Evolutionary conservation across 306 rosid species (phyloP).

Genomic region (Hippophae tibetana): DNA sequence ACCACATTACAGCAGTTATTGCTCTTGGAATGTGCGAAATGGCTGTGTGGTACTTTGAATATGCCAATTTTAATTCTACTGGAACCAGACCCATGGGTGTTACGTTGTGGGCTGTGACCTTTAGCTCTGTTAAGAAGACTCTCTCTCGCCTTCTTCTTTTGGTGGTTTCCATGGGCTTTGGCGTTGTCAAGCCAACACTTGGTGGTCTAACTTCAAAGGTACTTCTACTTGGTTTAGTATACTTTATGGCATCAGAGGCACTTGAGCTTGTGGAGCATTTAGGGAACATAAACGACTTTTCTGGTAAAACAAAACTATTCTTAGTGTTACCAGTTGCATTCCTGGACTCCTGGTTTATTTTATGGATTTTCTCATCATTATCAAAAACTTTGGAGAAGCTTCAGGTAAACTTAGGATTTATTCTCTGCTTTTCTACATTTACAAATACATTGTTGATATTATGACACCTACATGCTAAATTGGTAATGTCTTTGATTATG

Average conservation of each 20-base stretch:
- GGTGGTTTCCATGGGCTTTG: conserved; percentile 88
- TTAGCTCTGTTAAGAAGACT: conserved; percentile 75
- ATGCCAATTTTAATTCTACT: conserved; percentile 75
- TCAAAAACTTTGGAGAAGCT: conserved; percentile 85
- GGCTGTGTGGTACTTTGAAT: conserved; percentile 96
- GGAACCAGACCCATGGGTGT: conserved; percentile 83
- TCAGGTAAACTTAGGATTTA: conserved; percentile 38
- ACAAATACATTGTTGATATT: too few species aligned
- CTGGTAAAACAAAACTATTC: conserved; percentile 64
- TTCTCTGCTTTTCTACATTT: not conserved
- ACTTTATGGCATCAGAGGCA: conserved; percentile 70
- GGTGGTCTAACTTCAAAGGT: conserved; percentile 58
- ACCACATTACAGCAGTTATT: conserved; percentile 77
- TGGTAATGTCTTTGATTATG: not conserved
- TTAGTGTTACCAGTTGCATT: conserved; percentile 80
- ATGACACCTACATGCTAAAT: too few species aligned
- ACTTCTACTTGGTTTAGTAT: conserved; percentile 51
- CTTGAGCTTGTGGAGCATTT: conserved; percentile 84
- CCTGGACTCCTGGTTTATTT: conserved; percentile 73
- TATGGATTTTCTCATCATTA: conserved; percentile 87
- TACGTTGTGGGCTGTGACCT: conserved; percentile 89
- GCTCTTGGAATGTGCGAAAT: conserved; percentile 94
- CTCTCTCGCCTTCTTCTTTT: conserved; percentile 73
- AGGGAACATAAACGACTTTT: conserved; percentile 80
- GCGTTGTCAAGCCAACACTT: conserved; percentile 75